Percentiles rank a stretch among this genome's conserved stretches.
These are phyloP conservation scores for Solanum pimpinellifolium DNA, from an alignment of 257 asterid genomes.

Conservation along the genomic window DNA sequence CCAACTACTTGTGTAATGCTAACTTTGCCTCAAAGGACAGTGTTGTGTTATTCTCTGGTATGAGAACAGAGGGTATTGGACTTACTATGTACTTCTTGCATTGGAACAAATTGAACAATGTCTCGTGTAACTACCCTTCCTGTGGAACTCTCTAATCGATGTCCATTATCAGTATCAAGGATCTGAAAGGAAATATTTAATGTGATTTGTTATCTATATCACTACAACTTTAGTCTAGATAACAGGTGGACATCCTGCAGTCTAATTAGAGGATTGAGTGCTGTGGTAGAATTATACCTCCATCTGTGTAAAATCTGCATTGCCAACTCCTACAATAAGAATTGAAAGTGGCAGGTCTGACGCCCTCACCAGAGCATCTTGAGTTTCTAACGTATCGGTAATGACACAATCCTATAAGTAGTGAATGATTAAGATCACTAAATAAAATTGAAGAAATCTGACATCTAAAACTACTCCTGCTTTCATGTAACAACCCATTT, in stretches of 20 bases:
- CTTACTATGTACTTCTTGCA: background rate
- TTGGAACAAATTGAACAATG: background rate
- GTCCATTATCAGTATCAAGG: background rate
- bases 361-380: background rate
- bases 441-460: background rate
- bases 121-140: background rate
- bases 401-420: constrained; percentile 58
- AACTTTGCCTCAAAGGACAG: background rate
- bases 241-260: background rate
- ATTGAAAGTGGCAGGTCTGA: background rate
- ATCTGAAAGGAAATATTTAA: background rate
- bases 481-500: background rate
- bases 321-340: background rate
- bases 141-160: background rate
- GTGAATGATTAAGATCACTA: background rate
- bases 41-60: background rate
- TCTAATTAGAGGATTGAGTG: background rate
- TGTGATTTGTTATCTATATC: background rate
- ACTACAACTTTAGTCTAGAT: background rate
- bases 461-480: background rate
- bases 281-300: background rate
- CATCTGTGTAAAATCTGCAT: background rate
- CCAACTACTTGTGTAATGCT: background rate
- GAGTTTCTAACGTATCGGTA: constrained; percentile 25
- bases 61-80: background rate